These are phyloP conservation scores for Buddleja alternifolia DNA, from an alignment of 257 asterid genomes.

Conservation along the genomic window DNA sequence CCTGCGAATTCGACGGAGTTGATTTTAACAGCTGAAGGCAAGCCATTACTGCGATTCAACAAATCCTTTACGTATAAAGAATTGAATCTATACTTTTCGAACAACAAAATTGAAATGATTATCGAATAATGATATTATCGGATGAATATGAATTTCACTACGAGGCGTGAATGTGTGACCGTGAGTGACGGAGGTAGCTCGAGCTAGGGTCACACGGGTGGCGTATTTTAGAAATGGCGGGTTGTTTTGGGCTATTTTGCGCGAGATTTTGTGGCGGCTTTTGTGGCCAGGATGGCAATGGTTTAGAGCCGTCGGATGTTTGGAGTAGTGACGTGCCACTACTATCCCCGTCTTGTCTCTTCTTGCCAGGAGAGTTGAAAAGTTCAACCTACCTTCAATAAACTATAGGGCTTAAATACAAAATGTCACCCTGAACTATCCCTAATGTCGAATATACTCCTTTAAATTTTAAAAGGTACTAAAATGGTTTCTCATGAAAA, in stretches of 20 bases:
- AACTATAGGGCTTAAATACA: no score
- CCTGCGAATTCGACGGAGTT: slow-evolving; percentile 42
- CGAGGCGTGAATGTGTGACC: slow-evolving; percentile 32
- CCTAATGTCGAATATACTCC: no score
- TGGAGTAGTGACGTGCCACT: slow-evolving; percentile 16
- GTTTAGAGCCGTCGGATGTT: slow-evolving; percentile 32
- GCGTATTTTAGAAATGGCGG: slow-evolving; percentile 47
- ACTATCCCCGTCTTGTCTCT: neutral
- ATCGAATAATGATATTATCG: neutral
- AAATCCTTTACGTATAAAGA: no score
- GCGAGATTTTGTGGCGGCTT: slow-evolving; percentile 45
- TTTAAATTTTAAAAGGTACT: no score
- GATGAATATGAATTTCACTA: slow-evolving; percentile 17
- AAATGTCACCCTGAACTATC: no score
- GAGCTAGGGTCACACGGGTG: slow-evolving; percentile 1
- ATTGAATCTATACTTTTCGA: neutral
- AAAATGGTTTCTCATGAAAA: no score
- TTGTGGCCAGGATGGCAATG: slow-evolving; percentile 35
- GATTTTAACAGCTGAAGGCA: slow-evolving; percentile 65
- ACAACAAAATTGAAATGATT: neutral
- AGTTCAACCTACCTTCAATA: neutral
- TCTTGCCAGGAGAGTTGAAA: neutral
- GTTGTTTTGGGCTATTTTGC: slow-evolving; percentile 34
- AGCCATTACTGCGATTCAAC: slow-evolving; percentile 50
- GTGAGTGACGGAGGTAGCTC: slow-evolving; percentile 31